Percentiles rank a stretch among this genome's conserved stretches.
Conservation (phyloP, 176 grass and related monocot genomes). For the Musa troglodytarum region DNA sequence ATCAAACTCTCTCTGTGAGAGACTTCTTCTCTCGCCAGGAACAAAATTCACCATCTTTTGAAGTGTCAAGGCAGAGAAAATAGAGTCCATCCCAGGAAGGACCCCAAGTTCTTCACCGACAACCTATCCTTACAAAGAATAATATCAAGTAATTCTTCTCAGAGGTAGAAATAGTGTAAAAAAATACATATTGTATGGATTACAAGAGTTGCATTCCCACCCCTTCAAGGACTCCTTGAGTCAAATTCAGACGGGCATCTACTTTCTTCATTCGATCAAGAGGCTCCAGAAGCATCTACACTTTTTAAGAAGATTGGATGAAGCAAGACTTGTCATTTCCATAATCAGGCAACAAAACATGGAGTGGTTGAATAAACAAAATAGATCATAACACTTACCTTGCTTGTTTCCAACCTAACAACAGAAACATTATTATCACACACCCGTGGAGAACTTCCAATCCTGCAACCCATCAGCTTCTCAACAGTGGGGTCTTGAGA, state of each 20-base stretch:
- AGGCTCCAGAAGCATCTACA: conserved; percentile 69
- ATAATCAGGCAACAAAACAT: neutral
- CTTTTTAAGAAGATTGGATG: conserved; percentile 18
- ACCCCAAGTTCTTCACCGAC: conserved; percentile 91
- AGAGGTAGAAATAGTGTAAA: neutral
- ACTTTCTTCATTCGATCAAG: conserved; percentile 80
- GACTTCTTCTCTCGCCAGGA: conserved; percentile 43
- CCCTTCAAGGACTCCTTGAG: conserved; percentile 84
- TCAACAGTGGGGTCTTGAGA: conserved; percentile 61
- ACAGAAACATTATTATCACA: conserved; percentile 47
- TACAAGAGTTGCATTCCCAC: conserved; percentile 26
- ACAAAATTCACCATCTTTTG: conserved; percentile 68
- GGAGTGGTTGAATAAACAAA: conserved; percentile 8
- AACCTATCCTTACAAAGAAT: conserved; percentile 60
- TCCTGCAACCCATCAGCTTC: conserved; percentile 61
- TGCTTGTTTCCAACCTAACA: conserved; percentile 73
- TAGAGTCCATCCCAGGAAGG: conserved; percentile 72
- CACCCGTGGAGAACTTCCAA: conserved; percentile 38
- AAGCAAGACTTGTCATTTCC: neutral
- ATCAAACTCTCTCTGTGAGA: conserved; percentile 52
- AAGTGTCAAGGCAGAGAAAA: conserved; percentile 58
- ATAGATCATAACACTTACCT: conserved; percentile 38
- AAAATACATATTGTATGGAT: neutral
- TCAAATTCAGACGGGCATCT: conserved; percentile 62
- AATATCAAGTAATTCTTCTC: conserved; percentile 24